A percentile compares a stretch with the other conserved stretches of the same genome.
Evolutionary conservation across 108 stramenopile genomes (phyloP).

Genomic region (Cyclostephanos invisitatus): DNA sequence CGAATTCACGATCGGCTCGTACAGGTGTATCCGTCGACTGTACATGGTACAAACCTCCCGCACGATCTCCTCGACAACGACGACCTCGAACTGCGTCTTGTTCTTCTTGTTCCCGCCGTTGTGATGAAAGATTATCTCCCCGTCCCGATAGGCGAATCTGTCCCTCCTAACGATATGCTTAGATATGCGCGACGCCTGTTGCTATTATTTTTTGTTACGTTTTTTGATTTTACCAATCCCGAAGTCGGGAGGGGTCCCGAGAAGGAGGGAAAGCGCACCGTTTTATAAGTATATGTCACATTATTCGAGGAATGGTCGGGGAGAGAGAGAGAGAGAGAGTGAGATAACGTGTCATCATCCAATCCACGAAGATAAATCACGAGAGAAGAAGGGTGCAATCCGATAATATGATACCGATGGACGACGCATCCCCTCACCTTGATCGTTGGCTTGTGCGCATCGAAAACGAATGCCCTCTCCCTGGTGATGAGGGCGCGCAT

Average conservation of each 20-base stretch:
- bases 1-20: conserved; percentile 85
- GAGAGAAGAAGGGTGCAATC: background rate
- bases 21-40: conserved; percentile 70
- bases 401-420: conserved; percentile 5
- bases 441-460: conserved; percentile 70
- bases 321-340: too few relatives aligned
- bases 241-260: too few relatives aligned
- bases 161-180: conserved; percentile 34
- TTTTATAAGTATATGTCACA: background rate
- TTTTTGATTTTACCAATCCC: too few relatives aligned
- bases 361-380: background rate
- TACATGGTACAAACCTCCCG: conserved; percentile 76
- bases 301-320: background rate
- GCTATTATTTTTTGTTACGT: conserved; percentile 13
- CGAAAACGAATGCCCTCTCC: conserved; percentile 67
- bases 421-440: conserved; percentile 40
- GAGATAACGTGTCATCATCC: background rate
- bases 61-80: conserved; percentile 83
- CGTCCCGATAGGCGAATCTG: conserved; percentile 27
- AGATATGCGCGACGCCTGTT: conserved; percentile 39
- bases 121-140: conserved; percentile 22
- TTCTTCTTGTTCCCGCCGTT: conserved; percentile 26
- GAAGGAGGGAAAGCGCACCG: background rate
- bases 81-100: conserved; percentile 64
- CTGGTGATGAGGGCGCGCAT: conserved; percentile 73